These are phyloP conservation scores for Podospora bellae-mahoneyi DNA, from an alignment of 495 filamentous ascomycete species.

Conservation along the genomic window DNA sequence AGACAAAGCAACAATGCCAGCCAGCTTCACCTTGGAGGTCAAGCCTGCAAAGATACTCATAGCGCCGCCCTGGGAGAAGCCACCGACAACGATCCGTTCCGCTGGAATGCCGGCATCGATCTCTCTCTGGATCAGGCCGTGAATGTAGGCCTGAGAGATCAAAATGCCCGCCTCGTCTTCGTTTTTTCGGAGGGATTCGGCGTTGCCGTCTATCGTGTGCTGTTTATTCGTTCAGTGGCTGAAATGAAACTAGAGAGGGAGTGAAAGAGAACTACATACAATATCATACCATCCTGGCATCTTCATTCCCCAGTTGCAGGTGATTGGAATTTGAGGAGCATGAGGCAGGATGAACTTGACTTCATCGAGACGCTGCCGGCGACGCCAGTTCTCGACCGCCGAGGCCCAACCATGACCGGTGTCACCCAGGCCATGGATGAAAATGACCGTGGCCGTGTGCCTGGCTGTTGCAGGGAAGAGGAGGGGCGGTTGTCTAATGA, in stretches of 20 bases:
- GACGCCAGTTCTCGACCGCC: conserved; percentile 86
- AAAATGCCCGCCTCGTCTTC: conserved; percentile 83
- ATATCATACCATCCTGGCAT: conserved; percentile 97
- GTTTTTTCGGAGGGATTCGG: conserved; percentile 44
- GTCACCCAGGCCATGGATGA: conserved; percentile 80
- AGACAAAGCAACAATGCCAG: conserved; percentile 82
- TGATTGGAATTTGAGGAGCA: conserved; percentile 87
- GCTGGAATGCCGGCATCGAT: conserved; percentile 78
- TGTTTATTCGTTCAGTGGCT: conserved; percentile 4
- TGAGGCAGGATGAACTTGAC: conserved; percentile 92
- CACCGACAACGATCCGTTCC: conserved; percentile 77
- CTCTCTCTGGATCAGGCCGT: conserved; percentile 76
- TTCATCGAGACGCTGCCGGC: conserved; percentile 78
- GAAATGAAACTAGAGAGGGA: not conserved
- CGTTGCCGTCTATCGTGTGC: conserved; percentile 33
- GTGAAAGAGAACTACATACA: conserved; percentile 43
- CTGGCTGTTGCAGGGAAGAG: conserved; percentile 83
- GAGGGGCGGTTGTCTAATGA: conserved; percentile 42
- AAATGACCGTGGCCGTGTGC: conserved; percentile 93
- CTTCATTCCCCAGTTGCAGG: conserved; percentile 72
- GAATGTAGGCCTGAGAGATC: conserved; percentile 68
- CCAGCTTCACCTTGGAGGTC: conserved; percentile 70
- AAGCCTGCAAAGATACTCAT: conserved; percentile 61
- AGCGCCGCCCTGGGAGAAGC: conserved; percentile 56
- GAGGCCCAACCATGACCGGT: conserved; percentile 69